phyloP scores from a whole-genome alignment of 1,284 basidiomycete species.

The Ustilago tritici region DNA sequence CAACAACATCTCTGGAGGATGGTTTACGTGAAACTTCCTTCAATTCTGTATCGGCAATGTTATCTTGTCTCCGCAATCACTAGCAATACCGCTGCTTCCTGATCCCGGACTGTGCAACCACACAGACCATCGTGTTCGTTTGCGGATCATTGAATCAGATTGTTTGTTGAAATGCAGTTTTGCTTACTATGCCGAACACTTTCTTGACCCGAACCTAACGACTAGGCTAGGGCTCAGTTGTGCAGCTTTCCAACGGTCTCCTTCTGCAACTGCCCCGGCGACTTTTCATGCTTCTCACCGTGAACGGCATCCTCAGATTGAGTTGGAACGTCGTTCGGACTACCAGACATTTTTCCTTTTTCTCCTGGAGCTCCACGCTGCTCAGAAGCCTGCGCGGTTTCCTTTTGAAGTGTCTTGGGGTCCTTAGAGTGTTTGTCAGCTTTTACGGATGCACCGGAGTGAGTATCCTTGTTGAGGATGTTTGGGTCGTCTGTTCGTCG shows the following conservation, averaged over 20 bases:
- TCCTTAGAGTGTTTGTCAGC: slow-evolving; percentile 53
- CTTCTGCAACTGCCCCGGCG: slow-evolving; percentile 52
- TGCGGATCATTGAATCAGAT: neutral
- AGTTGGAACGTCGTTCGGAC: slow-evolving; percentile 30
- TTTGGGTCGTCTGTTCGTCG: slow-evolving; percentile 39
- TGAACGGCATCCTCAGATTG: slow-evolving; percentile 55
- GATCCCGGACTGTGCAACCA: neutral
- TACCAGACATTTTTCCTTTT: slow-evolving; percentile 3
- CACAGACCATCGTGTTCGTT: neutral
- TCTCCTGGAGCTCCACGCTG: neutral
- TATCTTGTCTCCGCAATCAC: too few relatives aligned
- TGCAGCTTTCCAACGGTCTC: slow-evolving; percentile 42
- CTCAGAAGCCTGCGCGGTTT: slow-evolving; percentile 31
- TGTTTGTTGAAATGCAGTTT: neutral
- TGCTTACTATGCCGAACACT: neutral
- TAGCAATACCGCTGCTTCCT: too few relatives aligned
- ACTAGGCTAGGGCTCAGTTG: slow-evolving; percentile 3
- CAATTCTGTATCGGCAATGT: too few relatives aligned
- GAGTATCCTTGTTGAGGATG: slow-evolving; percentile 42
- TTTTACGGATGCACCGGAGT: slow-evolving; percentile 51
- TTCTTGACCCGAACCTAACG: neutral
- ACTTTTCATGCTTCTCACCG: slow-evolving; percentile 50
- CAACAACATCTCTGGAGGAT: too few relatives aligned
- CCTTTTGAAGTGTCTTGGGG: slow-evolving; percentile 50
- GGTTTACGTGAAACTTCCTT: too few relatives aligned